Evolutionary conservation across 179 eudicot genomes (phyloP).

Genomic region (Patellifolia procumbens): DNA sequence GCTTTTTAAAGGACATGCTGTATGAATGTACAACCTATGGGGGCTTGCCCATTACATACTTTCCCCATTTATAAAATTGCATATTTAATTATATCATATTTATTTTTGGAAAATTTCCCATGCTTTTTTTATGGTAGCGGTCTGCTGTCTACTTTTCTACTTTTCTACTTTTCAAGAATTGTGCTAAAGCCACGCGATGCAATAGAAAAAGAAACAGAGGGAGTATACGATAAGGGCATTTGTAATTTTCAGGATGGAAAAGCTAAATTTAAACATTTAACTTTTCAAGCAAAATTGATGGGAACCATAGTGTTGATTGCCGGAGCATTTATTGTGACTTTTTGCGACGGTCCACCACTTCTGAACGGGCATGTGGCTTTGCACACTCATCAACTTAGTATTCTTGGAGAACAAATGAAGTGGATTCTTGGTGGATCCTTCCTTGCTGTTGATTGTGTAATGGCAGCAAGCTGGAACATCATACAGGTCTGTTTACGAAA

Average conservation of each 20-base stretch:
- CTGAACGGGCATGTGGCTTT: conserved; percentile 9
- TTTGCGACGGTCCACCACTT: conserved; percentile 46
- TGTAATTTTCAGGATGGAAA: conserved; percentile 49
- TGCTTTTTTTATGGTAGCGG: too few relatives aligned
- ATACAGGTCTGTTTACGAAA: conserved; percentile 33
- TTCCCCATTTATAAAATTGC: too few relatives aligned
- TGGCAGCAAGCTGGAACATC: conserved; percentile 45
- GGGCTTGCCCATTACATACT: too few relatives aligned
- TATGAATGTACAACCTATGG: too few relatives aligned
- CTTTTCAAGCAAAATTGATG: conserved; percentile 35
- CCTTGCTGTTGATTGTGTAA: conserved; percentile 37
- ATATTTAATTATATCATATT: too few relatives aligned
- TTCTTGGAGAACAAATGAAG: conserved; percentile 26
- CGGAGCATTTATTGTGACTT: conserved; percentile 48
- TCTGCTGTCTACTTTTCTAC: too few relatives aligned
- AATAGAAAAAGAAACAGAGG: too few relatives aligned
- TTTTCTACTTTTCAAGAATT: too few relatives aligned
- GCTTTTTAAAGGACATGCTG: background rate
- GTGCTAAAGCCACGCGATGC: too few relatives aligned
- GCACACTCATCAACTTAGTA: conserved; percentile 17
- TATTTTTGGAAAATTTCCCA: too few relatives aligned
- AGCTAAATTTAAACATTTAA: conserved; percentile 31
- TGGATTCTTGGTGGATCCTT: conserved; percentile 50
- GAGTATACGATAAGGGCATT: too few relatives aligned
- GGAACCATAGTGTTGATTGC: conserved; percentile 40